Base-by-base conservation (phyloP, 2,329 filamentous ascomycete genomes). In the Apiospora rasikravindrae region DNA sequence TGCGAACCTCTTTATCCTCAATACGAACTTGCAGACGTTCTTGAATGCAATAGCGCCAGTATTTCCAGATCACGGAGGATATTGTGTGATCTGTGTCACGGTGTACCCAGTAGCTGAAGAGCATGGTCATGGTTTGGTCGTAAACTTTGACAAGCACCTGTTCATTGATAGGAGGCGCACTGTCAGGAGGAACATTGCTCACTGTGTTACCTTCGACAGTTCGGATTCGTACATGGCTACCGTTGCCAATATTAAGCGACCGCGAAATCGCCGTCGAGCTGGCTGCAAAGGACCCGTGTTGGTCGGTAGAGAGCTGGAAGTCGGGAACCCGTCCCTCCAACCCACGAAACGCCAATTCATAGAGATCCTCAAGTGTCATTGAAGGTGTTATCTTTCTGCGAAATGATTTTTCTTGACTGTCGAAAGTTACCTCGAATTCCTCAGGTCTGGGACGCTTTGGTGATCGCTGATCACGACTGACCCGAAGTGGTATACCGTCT, bases 71-170 rank as follows among this genome's bases (percentile, higher is more conserved):
- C 5, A 57, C 51, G 5, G 51, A 33, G 14, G 26, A 57, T 33
- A 57, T 3, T 0, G 51, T 33, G 0, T 19, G 51, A 22, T 33
- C 14, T 10, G 51, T 57, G 5, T 33, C 26, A 2, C 7, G 1
- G 8, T 33, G 2, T 6, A 19, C 26, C 51, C 51, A 57, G 16
- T 57, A 57, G 14, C 14, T 4, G 7, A 57, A 57, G 26, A 19
- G 24, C 24, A 26, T 1, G 2, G 49, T 6, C 0, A 14, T 4
- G 1, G 4, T 2, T 3, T 26, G 0, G 11, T 19, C 5, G 1
- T 29, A 57, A 3, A 57, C 51, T 57, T 33, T 33, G 5, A 33
- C 14, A 16, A 53, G 49, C 10, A 29, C n/a, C 7, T 2, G 49
- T 16, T 19, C 49, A 1, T 2, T 7, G 24, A 2, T 16, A n/a